Conservation (phyloP, 106 monocot genomes). For the Chionographis japonica region DNA sequence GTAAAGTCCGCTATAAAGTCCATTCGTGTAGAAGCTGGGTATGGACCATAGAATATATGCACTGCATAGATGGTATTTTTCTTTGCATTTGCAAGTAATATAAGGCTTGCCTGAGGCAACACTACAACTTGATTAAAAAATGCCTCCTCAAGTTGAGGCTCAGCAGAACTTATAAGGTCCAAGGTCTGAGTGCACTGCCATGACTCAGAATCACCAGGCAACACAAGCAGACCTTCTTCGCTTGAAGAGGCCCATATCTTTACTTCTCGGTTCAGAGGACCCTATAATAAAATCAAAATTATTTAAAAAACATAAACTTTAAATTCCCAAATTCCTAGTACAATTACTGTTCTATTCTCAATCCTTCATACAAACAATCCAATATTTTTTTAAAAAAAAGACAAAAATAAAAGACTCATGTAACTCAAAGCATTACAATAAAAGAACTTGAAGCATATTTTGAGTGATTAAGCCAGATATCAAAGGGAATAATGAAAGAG, state of each 20-base stretch:
- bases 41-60: constrained; percentile 83
- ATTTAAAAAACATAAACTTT: background rate
- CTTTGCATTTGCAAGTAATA: constrained; percentile 96
- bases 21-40: constrained; percentile 77
- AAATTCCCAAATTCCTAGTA: too few species aligned
- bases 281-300: constrained; percentile 40
- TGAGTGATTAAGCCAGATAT: too few species aligned
- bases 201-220: constrained; percentile 80
- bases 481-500: too few species aligned
- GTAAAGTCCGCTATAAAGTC: constrained; percentile 93
- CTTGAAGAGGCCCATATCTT: constrained; percentile 82
- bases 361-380: too few species aligned
- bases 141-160: constrained; percentile 61
- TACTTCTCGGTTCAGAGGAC: constrained; percentile 88
- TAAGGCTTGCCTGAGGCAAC: constrained; percentile 67
- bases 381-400: too few species aligned
- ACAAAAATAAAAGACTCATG: too few species aligned
- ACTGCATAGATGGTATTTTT: constrained; percentile 95
- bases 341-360: too few species aligned
- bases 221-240: constrained; percentile 76
- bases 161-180: constrained; percentile 71
- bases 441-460: too few species aligned
- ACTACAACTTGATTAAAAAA: constrained; percentile 97
- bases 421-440: too few species aligned
- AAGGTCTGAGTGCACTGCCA: constrained; percentile 96